Base-by-base conservation (phyloP, 2,329 filamentous ascomycete genomes). In the Ceratocystis papillata region DNA sequence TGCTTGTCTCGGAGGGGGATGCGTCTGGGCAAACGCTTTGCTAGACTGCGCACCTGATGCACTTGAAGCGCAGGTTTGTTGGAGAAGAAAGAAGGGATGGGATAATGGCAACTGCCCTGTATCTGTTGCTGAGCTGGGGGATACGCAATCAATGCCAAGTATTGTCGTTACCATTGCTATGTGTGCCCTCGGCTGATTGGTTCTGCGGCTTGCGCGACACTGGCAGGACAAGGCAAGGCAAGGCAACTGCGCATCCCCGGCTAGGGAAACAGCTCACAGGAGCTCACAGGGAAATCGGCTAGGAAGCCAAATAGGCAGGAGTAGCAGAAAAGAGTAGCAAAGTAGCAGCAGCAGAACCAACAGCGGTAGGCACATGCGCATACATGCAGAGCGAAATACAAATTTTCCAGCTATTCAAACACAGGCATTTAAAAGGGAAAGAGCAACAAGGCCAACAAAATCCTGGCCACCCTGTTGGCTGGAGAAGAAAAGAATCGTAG, bases 401-500 rank as follows among this genome's bases (percentile, higher is more conserved):
- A 30, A 33, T 10, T 25, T 33, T 17, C 5, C n/a, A 20, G 15
- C 15, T 20, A 60, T 30, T 41, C 44, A 17, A 3, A 44, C 10
- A 12, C 22, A 46, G 44, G 25, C 53, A 57, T 50, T 28, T 44
- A 48, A 41, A 57, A 45, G 8, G 22, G n/a, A 37, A 57, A 46
- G 50, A 62, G 45, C 55, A 17, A 50, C 44, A 20, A 45, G 20
- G 28, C 46, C n/a, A 6, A 5, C 25, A 46, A 62, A 59, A 50
- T 62, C 63, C 33, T 44, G 48, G 8, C 20, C 22, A 57, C 57
- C 66, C 50, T 48, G 66, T 57, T 69, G 68, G 65, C 50, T 68
- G 10, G 4, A 12, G 37, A 41, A 41, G 37, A 41, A 41, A 41
- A 41, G 37, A 41, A 41, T 57, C 60, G 20, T 28, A 44, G 33